Conservation (phyloP, 1,284 basidiomycete genomes). For the Trichosporon coremiiforme region DNA sequence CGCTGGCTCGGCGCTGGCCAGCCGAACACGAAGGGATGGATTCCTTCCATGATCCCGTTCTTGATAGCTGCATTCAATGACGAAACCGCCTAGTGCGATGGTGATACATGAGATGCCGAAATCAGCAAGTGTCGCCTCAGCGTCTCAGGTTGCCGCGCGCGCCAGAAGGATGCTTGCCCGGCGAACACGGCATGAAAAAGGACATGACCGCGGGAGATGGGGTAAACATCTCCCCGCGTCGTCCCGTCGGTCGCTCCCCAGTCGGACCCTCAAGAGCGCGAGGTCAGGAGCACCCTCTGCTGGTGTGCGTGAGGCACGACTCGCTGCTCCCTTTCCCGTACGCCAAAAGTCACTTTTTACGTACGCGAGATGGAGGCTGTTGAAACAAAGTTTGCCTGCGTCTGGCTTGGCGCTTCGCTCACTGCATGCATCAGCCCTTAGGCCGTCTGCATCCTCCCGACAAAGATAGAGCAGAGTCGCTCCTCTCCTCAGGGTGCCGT, state of each 20-base stretch:
- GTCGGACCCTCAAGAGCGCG: not conserved
- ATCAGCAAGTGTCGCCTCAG: slow-evolving; percentile 1
- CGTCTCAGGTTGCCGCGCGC: slow-evolving; percentile 5
- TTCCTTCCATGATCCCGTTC: not conserved
- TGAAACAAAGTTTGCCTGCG: slow-evolving; percentile 13
- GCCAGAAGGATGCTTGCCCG: not conserved
- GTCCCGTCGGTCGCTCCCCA: slow-evolving; percentile 14
- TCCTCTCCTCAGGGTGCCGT: not conserved
- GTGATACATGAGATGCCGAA: slow-evolving; percentile 12
- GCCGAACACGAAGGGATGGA: not conserved
- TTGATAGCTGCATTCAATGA: slow-evolving; percentile 10
- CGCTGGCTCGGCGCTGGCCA: not conserved
- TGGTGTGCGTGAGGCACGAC: slow-evolving; percentile 14
- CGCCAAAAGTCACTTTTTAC: slow-evolving; percentile 11
- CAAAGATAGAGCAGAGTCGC: not conserved
- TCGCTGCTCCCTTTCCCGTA: slow-evolving; percentile 17
- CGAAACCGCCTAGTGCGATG: slow-evolving; percentile 10
- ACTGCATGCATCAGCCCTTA: not conserved
- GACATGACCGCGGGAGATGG: slow-evolving; percentile 13
- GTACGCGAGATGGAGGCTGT: not conserved
- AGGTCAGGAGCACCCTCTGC: not conserved
- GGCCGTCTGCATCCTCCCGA: not conserved
- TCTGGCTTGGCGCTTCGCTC: slow-evolving; percentile 6
- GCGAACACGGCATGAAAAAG: slow-evolving; percentile 13
- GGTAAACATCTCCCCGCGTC: slow-evolving; percentile 15